Conservation (phyloP, 257 asterid species). For the Solanum lycopersicoides region DNA sequence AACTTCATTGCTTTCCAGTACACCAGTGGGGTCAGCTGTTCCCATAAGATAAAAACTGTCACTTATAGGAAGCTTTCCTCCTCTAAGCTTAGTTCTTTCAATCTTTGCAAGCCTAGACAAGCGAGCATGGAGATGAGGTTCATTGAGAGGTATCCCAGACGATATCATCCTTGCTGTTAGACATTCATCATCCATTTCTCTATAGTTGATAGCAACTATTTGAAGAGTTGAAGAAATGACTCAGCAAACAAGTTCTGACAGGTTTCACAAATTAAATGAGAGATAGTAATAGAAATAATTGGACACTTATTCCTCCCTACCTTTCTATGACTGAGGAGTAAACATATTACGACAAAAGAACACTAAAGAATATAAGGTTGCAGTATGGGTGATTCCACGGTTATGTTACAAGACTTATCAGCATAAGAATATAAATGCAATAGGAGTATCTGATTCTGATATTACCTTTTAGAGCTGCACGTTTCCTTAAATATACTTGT, state of each 20-base stretch:
- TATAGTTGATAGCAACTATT: slow-evolving; percentile 55
- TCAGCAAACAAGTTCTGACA: not conserved
- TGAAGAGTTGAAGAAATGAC: not conserved
- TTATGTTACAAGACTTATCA: not conserved
- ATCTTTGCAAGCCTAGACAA: slow-evolving; percentile 23
- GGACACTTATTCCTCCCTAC: not conserved
- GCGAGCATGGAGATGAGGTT: slow-evolving; percentile 64
- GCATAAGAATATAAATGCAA: not conserved
- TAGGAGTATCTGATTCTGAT: not conserved
- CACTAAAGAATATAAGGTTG: not conserved
- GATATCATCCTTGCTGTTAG: slow-evolving; percentile 53
- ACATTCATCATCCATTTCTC: slow-evolving; percentile 29
- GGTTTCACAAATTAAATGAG: not conserved
- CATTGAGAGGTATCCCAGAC: slow-evolving; percentile 57
- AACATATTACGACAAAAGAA: not conserved
- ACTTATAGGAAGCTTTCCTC: slow-evolving; percentile 59
- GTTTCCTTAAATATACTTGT: slow-evolving; percentile 30
- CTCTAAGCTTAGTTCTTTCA: slow-evolving; percentile 32
- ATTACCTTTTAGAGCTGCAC: slow-evolving; percentile 65
- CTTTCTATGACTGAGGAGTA: not conserved
- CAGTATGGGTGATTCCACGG: not conserved
- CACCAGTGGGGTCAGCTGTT: slow-evolving; percentile 79
- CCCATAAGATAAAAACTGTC: slow-evolving; percentile 88
- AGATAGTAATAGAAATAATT: not conserved
- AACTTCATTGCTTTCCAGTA: slow-evolving; percentile 55